Conservation (phyloP, 2,329 filamentous ascomycete genomes). For the Plenodomus tracheiphilus region DNA sequence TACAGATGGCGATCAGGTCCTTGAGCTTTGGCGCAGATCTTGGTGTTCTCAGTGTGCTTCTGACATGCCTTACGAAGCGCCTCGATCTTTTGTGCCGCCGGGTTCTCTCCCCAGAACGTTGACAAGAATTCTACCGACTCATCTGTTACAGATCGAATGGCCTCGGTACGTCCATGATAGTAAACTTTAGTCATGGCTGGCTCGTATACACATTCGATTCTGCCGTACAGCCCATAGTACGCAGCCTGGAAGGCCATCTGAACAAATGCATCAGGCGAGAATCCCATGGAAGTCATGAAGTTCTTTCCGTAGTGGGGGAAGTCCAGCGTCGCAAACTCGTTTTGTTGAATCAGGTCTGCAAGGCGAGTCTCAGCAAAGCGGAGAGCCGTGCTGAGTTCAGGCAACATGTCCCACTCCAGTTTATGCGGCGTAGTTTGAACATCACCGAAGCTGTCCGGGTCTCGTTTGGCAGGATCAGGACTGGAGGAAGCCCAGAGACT, state of each 20-base stretch:
- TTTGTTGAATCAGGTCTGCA: conserved; percentile 92
- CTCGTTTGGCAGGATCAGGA: conserved; percentile 89
- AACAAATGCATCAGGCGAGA: conserved; percentile 95
- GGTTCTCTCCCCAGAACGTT: conserved; percentile 92
- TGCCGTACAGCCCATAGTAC: conserved; percentile 94
- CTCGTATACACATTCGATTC: conserved; percentile 93
- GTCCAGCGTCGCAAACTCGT: conserved; percentile 91
- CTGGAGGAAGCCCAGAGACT: conserved; percentile 89
- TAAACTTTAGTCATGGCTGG: conserved; percentile 97
- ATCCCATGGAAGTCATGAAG: conserved; percentile 95
- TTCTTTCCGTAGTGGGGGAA: conserved; percentile 92
- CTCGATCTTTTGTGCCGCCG: conserved; percentile 80
- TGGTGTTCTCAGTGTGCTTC: conserved; percentile 78
- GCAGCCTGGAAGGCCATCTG: conserved; percentile 99
- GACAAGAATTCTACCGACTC: conserved; percentile 88
- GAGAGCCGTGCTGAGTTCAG: conserved; percentile 85
- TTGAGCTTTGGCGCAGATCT: conserved; percentile 83
- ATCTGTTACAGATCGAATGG: conserved; percentile 80
- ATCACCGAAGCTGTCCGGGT: conserved; percentile 88
- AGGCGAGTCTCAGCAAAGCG: conserved; percentile 94
- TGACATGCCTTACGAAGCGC: conserved; percentile 81
- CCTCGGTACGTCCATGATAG: conserved; percentile 92
- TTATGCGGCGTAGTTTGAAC: conserved; percentile 94
- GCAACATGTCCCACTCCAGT: conserved; percentile 95
- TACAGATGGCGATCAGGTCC: conserved; percentile 94